Conservation (phyloP, 192 early-diverging fungal species). For the Oehlia diaphana region DNA sequence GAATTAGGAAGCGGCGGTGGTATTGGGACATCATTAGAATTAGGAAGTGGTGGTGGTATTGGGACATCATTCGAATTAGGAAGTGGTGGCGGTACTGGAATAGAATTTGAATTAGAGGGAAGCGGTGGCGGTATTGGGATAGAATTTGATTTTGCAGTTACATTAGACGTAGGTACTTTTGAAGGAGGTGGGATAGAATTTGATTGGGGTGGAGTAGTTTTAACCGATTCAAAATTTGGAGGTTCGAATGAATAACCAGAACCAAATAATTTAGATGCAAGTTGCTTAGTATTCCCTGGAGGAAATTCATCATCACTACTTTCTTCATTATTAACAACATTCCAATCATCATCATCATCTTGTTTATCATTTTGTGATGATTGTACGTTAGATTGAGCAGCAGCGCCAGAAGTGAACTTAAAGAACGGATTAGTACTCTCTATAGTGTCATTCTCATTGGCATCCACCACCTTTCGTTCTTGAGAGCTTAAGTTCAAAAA, state of each 20-base stretch:
- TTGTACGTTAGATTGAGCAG: not conserved
- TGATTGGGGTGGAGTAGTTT: not conserved
- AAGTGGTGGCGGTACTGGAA: conserved; percentile 20
- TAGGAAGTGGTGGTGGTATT: conserved; percentile 22
- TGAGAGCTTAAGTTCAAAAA: conserved; percentile 33
- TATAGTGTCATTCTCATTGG: conserved; percentile 27
- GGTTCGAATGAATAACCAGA: not conserved
- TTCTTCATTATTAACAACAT: conserved; percentile 28
- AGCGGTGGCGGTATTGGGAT: conserved; percentile 33
- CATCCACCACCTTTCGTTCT: not conserved
- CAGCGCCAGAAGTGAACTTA: conserved; percentile 32
- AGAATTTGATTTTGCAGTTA: not conserved
- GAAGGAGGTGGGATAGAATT: conserved; percentile 17
- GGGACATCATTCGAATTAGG: conserved; percentile 16
- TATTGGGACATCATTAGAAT: conserved; percentile 25
- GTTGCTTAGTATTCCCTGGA: conserved; percentile 21
- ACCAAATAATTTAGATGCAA: conserved; percentile 33
- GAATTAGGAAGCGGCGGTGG: conserved; percentile 31
- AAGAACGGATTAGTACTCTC: conserved; percentile 47
- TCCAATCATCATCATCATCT: conserved; percentile 40
- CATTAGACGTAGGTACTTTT: conserved; percentile 18
- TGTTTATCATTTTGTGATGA: not conserved
- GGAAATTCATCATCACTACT: conserved; percentile 34
- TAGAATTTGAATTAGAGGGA: not conserved
- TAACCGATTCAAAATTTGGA: conserved; percentile 5